Base-by-base conservation (phyloP, 805 yeast genomes). In the Pachysolen tannophilus region DNA sequence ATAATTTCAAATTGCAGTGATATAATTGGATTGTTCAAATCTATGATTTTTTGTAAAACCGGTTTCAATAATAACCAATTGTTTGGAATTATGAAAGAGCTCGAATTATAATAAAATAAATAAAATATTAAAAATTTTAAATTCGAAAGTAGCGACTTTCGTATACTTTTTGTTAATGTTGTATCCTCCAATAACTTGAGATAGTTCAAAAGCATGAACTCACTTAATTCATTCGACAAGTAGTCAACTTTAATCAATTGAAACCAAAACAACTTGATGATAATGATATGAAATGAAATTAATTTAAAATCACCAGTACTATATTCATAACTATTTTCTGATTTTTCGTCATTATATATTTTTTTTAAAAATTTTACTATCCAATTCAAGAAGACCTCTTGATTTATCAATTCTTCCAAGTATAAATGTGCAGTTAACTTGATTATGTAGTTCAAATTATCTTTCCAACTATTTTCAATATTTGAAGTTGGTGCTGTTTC, bases 191-290 rank as follows among this genome's bases (percentile, higher is more conserved):
- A 29, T 19, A 42, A 25, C 18, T 60, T 53, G 28, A 61, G 60
- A 43, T 67, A 69, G 41, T 65, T 68, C 29, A 68, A 49, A 3
- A 84, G 55, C 38, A 85, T 57, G 4, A 65, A 61, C 44, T 79
- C 87, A 19, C 82, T 72, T 9, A 82, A 53, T 40, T 75, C 82
- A 42, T 82, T 81, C 18, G 83, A 67, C 15, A 80, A 52, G 43
- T 69, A 70, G 30, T 79, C 84, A 4, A 60, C 50, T 26, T 64
- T 60, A 3, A 77, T 55, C 2, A 85, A 56, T 33, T 79, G 82
- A 35, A 62, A 61, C 95, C 95, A 87, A 47, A 83, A 82, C 17
- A 78, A 61, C 40, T 75, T 69, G 5, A 82, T 52, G 3, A 83
- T 58, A 3, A 82, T 65, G 15, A 75, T 57, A 38, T 55, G 60